phyloP scores from a whole-genome alignment of 768 basidiomycete species.

The Mycena chlorophos region DNA sequence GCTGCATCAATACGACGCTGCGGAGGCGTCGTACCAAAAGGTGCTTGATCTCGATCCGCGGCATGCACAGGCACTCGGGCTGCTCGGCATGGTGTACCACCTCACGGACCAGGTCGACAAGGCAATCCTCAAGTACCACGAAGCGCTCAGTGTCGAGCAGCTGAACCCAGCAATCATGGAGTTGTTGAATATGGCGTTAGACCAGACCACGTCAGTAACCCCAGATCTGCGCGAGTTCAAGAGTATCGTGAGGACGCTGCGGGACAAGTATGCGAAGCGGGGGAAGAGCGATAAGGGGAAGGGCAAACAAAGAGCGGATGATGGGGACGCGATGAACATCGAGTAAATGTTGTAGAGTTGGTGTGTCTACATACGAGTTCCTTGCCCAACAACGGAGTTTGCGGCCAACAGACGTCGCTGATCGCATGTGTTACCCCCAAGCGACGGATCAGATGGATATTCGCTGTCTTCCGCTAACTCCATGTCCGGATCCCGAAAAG shows the following conservation, averaged over 20 bases:
- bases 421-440: too few species aligned
- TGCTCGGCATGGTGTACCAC: slow-evolving; percentile 88
- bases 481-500: too few species aligned
- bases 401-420: too few species aligned
- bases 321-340: slow-evolving; percentile 32
- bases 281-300: slow-evolving; percentile 29
- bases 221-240: slow-evolving; percentile 30
- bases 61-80: slow-evolving; percentile 77
- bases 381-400: too few species aligned
- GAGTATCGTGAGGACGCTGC: slow-evolving; percentile 30
- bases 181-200: slow-evolving; percentile 78
- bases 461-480: too few species aligned
- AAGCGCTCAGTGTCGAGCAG: slow-evolving; percentile 82
- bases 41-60: slow-evolving; percentile 89
- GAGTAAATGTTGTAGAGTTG: too few species aligned
- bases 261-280: slow-evolving; percentile 34
- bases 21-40: slow-evolving; percentile 69
- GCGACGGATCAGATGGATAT: too few species aligned
- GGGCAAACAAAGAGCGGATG: slow-evolving; percentile 29
- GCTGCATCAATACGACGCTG: slow-evolving; percentile 70
- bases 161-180: slow-evolving; percentile 82
- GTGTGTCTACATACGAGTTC: too few species aligned
- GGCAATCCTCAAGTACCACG: slow-evolving; percentile 90
- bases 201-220: slow-evolving; percentile 37
- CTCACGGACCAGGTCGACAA: slow-evolving; percentile 68